These are phyloP conservation scores for Yarrowia galli DNA, from an alignment of 1,139 yeast genomes.

Conservation along the genomic window DNA sequence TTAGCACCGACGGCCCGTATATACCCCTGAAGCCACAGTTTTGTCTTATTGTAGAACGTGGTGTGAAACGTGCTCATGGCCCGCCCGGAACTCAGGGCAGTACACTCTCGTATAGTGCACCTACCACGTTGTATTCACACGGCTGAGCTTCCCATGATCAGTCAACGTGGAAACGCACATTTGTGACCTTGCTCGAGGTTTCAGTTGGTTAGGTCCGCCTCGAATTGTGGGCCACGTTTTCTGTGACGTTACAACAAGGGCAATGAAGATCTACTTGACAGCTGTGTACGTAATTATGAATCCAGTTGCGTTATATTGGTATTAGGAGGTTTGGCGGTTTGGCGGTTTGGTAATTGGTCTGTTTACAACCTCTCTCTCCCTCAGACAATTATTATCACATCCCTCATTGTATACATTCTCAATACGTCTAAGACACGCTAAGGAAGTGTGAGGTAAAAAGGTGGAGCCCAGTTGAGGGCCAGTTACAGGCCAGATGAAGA, in stretches of 20 bases:
- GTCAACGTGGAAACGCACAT: not conserved
- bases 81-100: not conserved
- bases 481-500: not conserved
- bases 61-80: too few relatives aligned
- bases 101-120: not conserved
- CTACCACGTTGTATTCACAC: not conserved
- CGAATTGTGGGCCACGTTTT: not conserved
- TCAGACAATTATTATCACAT: not conserved
- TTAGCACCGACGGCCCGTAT: not conserved
- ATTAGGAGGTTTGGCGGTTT: not conserved
- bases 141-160: not conserved
- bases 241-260: not conserved
- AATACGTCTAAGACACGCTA: not conserved
- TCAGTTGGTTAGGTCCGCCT: not conserved
- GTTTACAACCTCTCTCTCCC: too few relatives aligned
- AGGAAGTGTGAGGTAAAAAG: not conserved
- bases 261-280: too few relatives aligned
- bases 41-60: not conserved
- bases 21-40: conserved; percentile 1
- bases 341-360: not conserved
- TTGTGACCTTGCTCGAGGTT: not conserved
- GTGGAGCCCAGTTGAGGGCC: not conserved
- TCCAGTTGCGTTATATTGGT: too few relatives aligned
- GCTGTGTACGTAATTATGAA: too few relatives aligned
- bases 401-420: not conserved